Evolutionary conservation across 2,329 filamentous ascomycete species (phyloP).

Genomic region (Penicillium fuscoglaucum): DNA sequence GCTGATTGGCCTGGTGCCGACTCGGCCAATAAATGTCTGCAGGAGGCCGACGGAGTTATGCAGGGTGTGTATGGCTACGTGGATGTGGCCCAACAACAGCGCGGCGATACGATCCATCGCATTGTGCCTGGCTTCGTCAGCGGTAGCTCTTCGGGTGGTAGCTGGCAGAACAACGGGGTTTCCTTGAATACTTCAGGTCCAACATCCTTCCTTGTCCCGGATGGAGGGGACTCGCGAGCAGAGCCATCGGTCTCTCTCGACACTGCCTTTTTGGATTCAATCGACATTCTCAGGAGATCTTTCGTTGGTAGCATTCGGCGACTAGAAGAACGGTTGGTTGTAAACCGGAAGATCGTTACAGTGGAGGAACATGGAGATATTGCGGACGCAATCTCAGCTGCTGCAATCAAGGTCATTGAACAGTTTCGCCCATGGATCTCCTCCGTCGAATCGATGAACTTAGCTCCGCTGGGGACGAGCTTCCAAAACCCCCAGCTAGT

Average conservation of each 20-base stretch:
- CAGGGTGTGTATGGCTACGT: slow-evolving; percentile 95
- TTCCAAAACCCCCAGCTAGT: slow-evolving; percentile 81
- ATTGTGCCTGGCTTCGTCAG: slow-evolving; percentile 90
- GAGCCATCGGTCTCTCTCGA: slow-evolving; percentile 78
- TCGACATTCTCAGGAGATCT: slow-evolving; percentile 83
- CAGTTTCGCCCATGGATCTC: slow-evolving; percentile 87
- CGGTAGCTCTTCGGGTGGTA: slow-evolving; percentile 78
- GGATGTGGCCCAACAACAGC: slow-evolving; percentile 88
- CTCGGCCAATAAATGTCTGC: slow-evolving; percentile 89
- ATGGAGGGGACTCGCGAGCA: slow-evolving; percentile 70
- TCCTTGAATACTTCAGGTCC: slow-evolving; percentile 64
- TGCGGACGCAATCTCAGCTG: slow-evolving; percentile 76
- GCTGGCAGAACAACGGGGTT: slow-evolving; percentile 72
- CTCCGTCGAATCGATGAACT: slow-evolving; percentile 86
- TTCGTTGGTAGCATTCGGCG: slow-evolving; percentile 83
- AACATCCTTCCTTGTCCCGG: slow-evolving; percentile 76
- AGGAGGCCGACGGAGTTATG: slow-evolving; percentile 95
- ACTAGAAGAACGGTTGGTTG: slow-evolving; percentile 77
- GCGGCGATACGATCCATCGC: slow-evolving; percentile 90
- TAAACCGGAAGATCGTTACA: slow-evolving; percentile 79
- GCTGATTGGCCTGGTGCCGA: slow-evolving; percentile 94
- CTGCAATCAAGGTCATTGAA: slow-evolving; percentile 78
- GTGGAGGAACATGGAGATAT: slow-evolving; percentile 75
- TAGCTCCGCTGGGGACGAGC: slow-evolving; percentile 73
- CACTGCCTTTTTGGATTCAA: slow-evolving; percentile 71